Percentiles rank a stretch among this genome's conserved stretches.
phyloP scores from a whole-genome alignment of 176 grass and related monocot genomes.

The Alloteropsis semialata region DNA sequence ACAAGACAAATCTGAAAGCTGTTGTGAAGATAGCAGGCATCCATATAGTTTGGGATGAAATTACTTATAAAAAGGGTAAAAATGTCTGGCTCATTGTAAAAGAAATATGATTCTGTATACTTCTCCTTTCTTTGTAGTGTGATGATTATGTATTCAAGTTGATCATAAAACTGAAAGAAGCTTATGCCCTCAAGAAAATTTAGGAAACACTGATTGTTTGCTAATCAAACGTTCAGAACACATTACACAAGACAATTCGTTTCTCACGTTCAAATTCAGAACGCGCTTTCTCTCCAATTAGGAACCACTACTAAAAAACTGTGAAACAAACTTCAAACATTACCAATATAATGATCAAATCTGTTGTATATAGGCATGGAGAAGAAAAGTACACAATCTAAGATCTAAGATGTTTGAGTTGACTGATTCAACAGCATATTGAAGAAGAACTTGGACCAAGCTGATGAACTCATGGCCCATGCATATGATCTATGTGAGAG shows the following conservation, averaged over 20 bases:
- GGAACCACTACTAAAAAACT: neutral
- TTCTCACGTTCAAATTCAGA: neutral
- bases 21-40: neutral
- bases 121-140: neutral
- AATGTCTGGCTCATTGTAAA: neutral
- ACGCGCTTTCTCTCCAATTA: neutral
- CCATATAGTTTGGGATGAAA: neutral
- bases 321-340: neutral
- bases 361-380: neutral
- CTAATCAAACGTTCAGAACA: too few relatives aligned
- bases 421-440: neutral
- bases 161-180: neutral
- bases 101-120: neutral
- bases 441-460: neutral
- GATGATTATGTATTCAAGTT: neutral
- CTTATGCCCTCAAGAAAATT: neutral
- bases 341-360: neutral
- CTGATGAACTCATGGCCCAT: neutral
- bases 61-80: neutral
- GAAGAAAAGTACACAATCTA: neutral
- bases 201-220: neutral
- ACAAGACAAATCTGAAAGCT: neutral
- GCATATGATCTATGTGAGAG: neutral
- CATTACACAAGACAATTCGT: neutral
- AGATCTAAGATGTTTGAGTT: neutral